These are phyloP conservation scores for Fusarium citri DNA, from an alignment of 2,329 filamentous ascomycete genomes.

Conservation along the genomic window DNA sequence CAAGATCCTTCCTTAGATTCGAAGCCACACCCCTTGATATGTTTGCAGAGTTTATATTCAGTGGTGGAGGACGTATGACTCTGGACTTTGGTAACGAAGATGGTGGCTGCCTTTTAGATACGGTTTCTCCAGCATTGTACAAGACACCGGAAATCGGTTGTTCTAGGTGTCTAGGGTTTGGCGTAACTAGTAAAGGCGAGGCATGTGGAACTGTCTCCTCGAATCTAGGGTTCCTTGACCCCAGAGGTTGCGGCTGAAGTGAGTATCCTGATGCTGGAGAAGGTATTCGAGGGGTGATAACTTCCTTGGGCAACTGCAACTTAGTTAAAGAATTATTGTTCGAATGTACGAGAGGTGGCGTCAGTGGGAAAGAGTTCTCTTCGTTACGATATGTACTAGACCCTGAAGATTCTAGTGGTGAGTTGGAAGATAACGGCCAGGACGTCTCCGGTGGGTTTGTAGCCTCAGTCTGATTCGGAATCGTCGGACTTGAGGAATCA, in stretches of 20 bases:
- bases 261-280: conserved; percentile 20
- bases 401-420: conserved; percentile 22
- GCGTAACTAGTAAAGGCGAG: conserved; percentile 21
- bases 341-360: neutral
- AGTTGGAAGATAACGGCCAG: conserved; percentile 27
- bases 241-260: conserved; percentile 1
- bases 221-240: conserved; percentile 14
- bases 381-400: conserved; percentile 25
- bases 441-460: conserved; percentile 9
- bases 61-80: neutral
- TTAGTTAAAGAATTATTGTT: neutral
- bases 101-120: conserved; percentile 5
- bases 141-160: conserved; percentile 23
- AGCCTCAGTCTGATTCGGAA: neutral
- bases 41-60: neutral
- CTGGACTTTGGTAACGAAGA: conserved; percentile 1
- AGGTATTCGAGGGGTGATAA: conserved; percentile 14
- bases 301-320: conserved; percentile 15
- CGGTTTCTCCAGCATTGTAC: conserved; percentile 2
- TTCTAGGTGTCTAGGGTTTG: conserved; percentile 13
- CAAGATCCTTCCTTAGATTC: neutral
- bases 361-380: conserved; percentile 9
- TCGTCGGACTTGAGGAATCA: neutral
- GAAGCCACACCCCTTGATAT: neutral
- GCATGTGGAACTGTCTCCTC: conserved; percentile 15